phyloP scores from a whole-genome alignment of 2,329 filamentous ascomycete genomes.

The Fusarium burgessii region DNA sequence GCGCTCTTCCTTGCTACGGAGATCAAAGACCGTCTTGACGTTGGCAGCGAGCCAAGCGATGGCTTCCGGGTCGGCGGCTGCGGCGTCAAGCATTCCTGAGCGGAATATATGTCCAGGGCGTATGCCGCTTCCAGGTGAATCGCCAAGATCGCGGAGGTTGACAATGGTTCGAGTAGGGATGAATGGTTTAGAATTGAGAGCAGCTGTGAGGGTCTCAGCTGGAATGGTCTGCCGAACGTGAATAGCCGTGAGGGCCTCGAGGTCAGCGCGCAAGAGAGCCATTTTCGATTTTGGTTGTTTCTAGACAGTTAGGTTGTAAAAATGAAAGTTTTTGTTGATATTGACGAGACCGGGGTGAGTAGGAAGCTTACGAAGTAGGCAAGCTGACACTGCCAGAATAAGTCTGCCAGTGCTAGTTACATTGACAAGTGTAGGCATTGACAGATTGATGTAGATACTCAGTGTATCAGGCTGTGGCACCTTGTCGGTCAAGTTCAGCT shows the following conservation, averaged over 20 bases:
- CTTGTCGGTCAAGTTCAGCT: not conserved
- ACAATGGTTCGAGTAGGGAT: constrained; percentile 60
- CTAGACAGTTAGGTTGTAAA: not conserved
- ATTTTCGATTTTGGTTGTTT: constrained; percentile 15
- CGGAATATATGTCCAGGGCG: constrained; percentile 59
- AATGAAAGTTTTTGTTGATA: not conserved
- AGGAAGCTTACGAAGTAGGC: not conserved
- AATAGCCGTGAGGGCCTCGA: constrained; percentile 56
- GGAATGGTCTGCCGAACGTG: constrained; percentile 57
- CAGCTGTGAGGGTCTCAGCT: constrained; percentile 50
- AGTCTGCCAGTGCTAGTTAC: not conserved
- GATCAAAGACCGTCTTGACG: constrained; percentile 63
- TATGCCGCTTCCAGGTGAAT: constrained; percentile 56
- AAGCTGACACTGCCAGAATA: constrained; percentile 5
- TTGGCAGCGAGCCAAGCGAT: constrained; percentile 52
- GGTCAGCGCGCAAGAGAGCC: constrained; percentile 41
- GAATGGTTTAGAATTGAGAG: constrained; percentile 60
- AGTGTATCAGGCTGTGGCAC: not conserved
- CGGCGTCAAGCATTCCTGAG: constrained; percentile 57
- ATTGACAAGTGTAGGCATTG: not conserved
- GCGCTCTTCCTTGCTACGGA: constrained; percentile 61
- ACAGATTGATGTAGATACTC: not conserved
- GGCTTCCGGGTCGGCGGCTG: constrained; percentile 46
- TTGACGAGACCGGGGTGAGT: not conserved
- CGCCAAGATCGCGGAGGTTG: constrained; percentile 65